phyloP scores from a whole-genome alignment of 2,329 filamentous ascomycete species.

The Arachnopeziza araneosa region DNA sequence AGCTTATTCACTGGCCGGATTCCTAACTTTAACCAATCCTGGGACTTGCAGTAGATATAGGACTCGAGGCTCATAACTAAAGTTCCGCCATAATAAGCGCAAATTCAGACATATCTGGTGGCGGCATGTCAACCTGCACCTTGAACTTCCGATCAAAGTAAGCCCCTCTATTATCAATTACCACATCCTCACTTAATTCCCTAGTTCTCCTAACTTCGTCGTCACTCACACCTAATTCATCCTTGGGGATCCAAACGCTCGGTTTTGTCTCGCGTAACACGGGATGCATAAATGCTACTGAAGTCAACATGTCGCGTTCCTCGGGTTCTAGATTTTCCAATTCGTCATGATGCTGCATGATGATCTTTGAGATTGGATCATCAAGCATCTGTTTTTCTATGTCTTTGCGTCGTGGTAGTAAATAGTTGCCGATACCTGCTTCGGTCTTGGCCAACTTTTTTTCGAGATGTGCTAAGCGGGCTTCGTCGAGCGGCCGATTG shows the following conservation, averaged over 20 bases:
- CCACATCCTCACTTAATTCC: constrained; percentile 54
- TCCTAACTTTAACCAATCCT: too few species aligned
- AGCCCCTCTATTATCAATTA: constrained; percentile 89
- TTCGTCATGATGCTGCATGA: constrained; percentile 55
- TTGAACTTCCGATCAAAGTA: constrained; percentile 71
- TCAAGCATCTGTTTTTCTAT: constrained; percentile 64
- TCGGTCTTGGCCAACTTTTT: constrained; percentile 9
- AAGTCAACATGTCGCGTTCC: constrained; percentile 79
- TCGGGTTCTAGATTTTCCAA: constrained; percentile 87
- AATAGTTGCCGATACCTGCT: constrained; percentile 6
- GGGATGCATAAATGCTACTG: constrained; percentile 82
- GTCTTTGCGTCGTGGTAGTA: constrained; percentile 43
- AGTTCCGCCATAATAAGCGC: constrained; percentile 26
- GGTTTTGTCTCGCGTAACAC: constrained; percentile 78
- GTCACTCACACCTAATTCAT: constrained; percentile 80
- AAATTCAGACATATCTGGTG: constrained; percentile 30
- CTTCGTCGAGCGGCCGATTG: constrained; percentile 17
- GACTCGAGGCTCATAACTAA: constrained; percentile 1
- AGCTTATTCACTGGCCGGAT: too few species aligned
- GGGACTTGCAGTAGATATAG: too few species aligned
- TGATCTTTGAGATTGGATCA: constrained; percentile 17
- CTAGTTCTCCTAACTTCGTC: constrained; percentile 79
- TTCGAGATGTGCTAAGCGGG: constrained; percentile 15
- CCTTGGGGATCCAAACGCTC: constrained; percentile 86
- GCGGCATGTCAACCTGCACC: constrained; percentile 27